Percentiles rank a stretch among this genome's conserved stretches.
Evolutionary conservation across 345 rosid species (phyloP).

Genomic region (Gossypium arboreum): DNA sequence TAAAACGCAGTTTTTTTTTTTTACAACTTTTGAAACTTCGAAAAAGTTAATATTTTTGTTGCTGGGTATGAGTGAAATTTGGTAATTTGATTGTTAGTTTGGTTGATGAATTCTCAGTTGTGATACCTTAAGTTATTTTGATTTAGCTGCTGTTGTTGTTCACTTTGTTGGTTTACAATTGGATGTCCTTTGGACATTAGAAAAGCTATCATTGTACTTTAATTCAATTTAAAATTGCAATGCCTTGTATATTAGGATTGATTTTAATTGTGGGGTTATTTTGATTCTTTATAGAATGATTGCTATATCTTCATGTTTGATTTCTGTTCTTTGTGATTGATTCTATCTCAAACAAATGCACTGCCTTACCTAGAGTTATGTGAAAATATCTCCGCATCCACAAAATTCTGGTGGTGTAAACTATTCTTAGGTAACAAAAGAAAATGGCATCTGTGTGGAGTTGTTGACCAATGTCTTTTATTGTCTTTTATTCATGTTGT

Average conservation of each 20-base stretch:
- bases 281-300: neutral
- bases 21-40: neutral
- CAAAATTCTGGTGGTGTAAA: neutral
- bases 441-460: neutral
- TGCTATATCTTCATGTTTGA: neutral
- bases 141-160: neutral
- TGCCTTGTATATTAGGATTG: neutral
- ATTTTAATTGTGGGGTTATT: neutral
- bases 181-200: neutral
- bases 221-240: neutral
- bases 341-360: neutral
- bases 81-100: neutral
- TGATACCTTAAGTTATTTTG: neutral
- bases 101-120: neutral
- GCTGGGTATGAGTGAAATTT: neutral
- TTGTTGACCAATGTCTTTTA: neutral
- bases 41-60: neutral
- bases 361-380: neutral
- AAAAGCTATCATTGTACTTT: neutral
- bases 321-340: neutral
- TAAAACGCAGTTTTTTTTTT: neutral
- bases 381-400: neutral
- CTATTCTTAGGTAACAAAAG: neutral
- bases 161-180: neutral
- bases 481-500: neutral